Percentiles rank a stretch among this genome's conserved stretches.
Evolutionary conservation across 2,329 filamentous ascomycete genomes (phyloP).

Genomic region (Shiraia sp.): DNA sequence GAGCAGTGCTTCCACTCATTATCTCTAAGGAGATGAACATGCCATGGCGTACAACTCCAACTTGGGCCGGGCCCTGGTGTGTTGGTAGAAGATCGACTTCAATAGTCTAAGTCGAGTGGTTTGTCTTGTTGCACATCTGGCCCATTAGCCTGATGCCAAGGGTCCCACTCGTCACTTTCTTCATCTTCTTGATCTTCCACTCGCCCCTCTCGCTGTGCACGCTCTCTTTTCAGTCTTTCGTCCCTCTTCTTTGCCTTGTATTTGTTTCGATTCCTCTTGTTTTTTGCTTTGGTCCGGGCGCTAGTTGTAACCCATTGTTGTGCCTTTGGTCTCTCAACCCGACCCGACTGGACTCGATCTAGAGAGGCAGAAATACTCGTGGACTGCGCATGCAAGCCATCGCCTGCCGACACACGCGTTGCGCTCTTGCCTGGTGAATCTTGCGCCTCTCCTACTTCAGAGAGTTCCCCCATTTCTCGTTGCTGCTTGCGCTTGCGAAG

Average conservation of each 20-base stretch:
- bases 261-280: conserved; percentile 27
- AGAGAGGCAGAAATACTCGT: conserved; percentile 4
- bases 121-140: conserved; percentile 47
- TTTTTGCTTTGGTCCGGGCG: conserved; percentile 27
- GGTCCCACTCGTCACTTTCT: conserved; percentile 47
- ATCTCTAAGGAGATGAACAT: too few species aligned
- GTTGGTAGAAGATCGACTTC: conserved; percentile 7
- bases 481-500: conserved; percentile 46
- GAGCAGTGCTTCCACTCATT: not conserved
- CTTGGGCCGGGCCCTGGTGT: too few species aligned
- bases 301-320: conserved; percentile 35
- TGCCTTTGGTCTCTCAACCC: conserved; percentile 19
- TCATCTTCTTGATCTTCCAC: conserved; percentile 29
- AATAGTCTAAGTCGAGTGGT: conserved; percentile 55
- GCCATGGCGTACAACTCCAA: too few species aligned
- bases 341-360: conserved; percentile 17
- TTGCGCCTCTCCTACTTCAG: conserved; percentile 13
- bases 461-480: conserved; percentile 24
- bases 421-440: not conserved
- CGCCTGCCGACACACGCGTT: not conserved
- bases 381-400: conserved; percentile 1
- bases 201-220: conserved; percentile 15
- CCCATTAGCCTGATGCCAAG: conserved; percentile 50
- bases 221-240: conserved; percentile 19
- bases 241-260: conserved; percentile 31